phyloP scores from a whole-genome alignment of 2,329 filamentous ascomycete species.

The Pseudogymnoascus sp. region DNA sequence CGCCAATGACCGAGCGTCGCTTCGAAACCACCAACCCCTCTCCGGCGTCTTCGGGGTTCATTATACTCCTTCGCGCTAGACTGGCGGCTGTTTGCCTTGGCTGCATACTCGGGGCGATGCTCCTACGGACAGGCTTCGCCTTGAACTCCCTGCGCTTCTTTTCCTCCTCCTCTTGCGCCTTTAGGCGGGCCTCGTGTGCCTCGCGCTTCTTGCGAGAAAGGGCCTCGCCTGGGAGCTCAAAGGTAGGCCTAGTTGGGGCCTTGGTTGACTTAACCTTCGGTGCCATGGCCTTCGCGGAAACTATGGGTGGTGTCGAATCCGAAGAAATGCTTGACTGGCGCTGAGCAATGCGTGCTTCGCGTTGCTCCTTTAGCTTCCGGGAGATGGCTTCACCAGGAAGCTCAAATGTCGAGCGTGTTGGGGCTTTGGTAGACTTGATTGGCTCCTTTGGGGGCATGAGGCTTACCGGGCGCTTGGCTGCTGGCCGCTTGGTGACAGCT shows the following conservation, averaged over 20 bases:
- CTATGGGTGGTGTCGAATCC: slow-evolving; percentile 30
- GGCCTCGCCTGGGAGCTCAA: slow-evolving; percentile 56
- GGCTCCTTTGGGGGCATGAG: slow-evolving; percentile 34
- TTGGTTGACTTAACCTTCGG: slow-evolving; percentile 42
- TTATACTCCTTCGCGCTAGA: slow-evolving; percentile 40
- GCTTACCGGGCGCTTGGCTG: slow-evolving; percentile 33
- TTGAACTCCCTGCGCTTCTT: slow-evolving; percentile 55
- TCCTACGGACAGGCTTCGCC: slow-evolving; percentile 45
- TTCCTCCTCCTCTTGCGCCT: slow-evolving; percentile 50
- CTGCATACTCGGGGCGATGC: slow-evolving; percentile 27
- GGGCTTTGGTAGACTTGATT: slow-evolving; percentile 44
- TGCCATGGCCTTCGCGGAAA: slow-evolving; percentile 32
- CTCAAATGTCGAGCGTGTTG: slow-evolving; percentile 49
- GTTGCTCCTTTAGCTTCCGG: slow-evolving; percentile 47
- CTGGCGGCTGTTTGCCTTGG: slow-evolving; percentile 52
- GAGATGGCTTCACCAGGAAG: slow-evolving; percentile 55
- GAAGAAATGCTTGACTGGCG: slow-evolving; percentile 23
- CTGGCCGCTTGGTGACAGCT: slow-evolving; percentile 12
- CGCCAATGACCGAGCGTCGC: slow-evolving; percentile 24
- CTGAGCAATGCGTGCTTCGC: slow-evolving; percentile 43
- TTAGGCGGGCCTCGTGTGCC: slow-evolving; percentile 45
- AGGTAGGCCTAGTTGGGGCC: slow-evolving; percentile 44
- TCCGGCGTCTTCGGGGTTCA: slow-evolving; percentile 14
- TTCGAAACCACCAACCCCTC: slow-evolving; percentile 17
- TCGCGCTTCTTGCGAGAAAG: slow-evolving; percentile 41